Conservation (phyloP, 2,329 filamentous ascomycete species). For the Cercospora berteroae region DNA sequence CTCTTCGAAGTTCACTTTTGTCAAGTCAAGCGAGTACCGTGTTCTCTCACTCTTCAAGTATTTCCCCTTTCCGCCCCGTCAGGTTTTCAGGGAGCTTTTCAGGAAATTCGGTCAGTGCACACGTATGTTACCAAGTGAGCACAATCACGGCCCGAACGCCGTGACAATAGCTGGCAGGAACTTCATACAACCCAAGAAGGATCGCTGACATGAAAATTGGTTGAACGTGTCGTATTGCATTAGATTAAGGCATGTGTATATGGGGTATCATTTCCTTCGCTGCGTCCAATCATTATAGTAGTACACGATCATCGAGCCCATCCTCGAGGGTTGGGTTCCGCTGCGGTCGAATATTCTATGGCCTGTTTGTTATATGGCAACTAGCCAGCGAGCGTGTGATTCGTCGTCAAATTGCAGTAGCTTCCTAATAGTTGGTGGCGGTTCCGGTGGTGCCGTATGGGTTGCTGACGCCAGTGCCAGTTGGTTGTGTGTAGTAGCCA, state of each 20-base stretch:
- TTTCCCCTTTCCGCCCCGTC: too few relatives aligned
- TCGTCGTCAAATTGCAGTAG: not conserved
- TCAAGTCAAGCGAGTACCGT: not conserved
- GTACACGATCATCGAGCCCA: not conserved
- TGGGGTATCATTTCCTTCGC: not conserved
- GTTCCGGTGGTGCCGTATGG: slow-evolving; percentile 38
- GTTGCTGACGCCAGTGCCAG: slow-evolving; percentile 39
- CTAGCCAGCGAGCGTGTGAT: not conserved
- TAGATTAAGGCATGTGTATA: not conserved
- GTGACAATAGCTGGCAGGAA: not conserved
- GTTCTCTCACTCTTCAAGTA: not conserved
- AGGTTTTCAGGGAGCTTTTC: too few relatives aligned
- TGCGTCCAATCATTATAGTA: slow-evolving; percentile 2
- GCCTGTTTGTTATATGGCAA: not conserved
- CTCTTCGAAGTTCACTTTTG: not conserved
- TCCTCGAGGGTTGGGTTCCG: not conserved
- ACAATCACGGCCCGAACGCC: not conserved
- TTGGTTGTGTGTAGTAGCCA: slow-evolving; percentile 49
- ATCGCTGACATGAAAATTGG: not conserved
- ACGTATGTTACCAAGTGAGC: not conserved
- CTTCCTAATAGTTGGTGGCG: slow-evolving; percentile 35
- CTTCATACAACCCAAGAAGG: not conserved
- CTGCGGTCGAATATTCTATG: not conserved
- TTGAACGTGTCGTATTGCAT: not conserved
- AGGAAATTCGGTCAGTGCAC: not conserved